Evolutionary conservation across 352 stramenopile species (phyloP), one percentile per base, ranked within the genome.

Genomic region (Pythium monospermum): DNA sequence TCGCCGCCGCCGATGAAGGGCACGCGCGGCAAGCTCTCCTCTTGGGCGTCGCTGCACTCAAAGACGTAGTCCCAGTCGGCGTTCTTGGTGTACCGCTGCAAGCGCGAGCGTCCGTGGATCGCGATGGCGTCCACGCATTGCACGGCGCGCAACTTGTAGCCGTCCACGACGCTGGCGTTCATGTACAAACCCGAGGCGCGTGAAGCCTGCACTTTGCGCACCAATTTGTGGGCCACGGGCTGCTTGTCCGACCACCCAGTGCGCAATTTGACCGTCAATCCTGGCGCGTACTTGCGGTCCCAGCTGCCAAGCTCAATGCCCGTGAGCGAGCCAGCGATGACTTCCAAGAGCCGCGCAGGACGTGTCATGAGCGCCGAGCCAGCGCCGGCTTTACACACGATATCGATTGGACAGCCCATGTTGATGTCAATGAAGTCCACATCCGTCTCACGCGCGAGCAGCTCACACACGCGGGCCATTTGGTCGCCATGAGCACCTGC

Each of bases 361-460:
- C 89, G 76, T 25, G 85, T 91, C 96, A 99, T 98, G 28, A 99
- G 73, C 33, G 89, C 78, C 6, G 94, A 86, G 18, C 97, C 97
- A 19, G 91, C 87, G 19, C 89, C 89, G 35, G 81, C 57, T 43
- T 78, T 71, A 46, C 80, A 93, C 54, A 96, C 83, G 27, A 99
- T 68, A 68, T 99, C 97, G 53, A 99, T 98, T 12, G 97, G 97
- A 71, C 97, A 99, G 39, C 97, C 97, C 68, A 98, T 91, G 81
- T 99, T 99, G 61, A 99, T 89, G 74, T 99, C 97, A 27, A 99
- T 83, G 79, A 99, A 99, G 75, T 99, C 95, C 21, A 98, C 73
- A 26, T 95, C 75, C 33, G 82, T 87, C 63, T 98, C 87, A 16
- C 87, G 85, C 47, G 96, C 76, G 30, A 99, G 69, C 30, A 99